These are phyloP conservation scores for Boletus rufocinnamomeus DNA, from an alignment of 768 basidiomycete genomes.

Conservation along the genomic window DNA sequence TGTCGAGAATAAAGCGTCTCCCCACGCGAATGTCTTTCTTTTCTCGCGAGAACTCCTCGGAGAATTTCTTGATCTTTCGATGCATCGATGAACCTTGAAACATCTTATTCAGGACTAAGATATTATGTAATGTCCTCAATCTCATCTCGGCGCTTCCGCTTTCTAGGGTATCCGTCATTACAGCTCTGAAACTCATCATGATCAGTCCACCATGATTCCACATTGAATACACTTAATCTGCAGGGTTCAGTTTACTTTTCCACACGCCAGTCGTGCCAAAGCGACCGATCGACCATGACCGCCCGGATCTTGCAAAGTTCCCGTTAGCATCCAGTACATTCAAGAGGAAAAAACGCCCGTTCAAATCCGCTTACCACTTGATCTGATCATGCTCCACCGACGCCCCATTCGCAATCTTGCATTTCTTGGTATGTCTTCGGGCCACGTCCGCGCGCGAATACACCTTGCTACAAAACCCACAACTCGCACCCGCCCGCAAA, in stretches of 20 bases:
- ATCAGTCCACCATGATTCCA: background rate
- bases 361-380: background rate
- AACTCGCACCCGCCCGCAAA: constrained; percentile 20
- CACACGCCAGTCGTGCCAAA: background rate
- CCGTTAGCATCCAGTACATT: background rate
- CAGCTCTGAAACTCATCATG: background rate
- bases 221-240: background rate
- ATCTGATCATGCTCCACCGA: background rate
- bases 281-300: background rate
- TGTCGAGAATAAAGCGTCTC: background rate
- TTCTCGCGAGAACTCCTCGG: background rate
- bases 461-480: constrained; percentile 26
- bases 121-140: constrained; percentile 1
- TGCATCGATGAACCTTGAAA: background rate
- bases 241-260: background rate
- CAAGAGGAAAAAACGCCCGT: background rate
- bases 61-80: background rate
- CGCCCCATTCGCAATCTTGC: constrained; percentile 25
- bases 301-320: background rate
- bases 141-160: background rate
- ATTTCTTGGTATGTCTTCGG: constrained; percentile 29
- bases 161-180: background rate
- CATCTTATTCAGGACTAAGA: background rate
- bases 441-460: constrained; percentile 32
- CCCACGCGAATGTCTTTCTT: background rate